Evolutionary conservation across 2,329 filamentous ascomycete genomes (phyloP), one percentile per base, ranked within the genome.

Genomic region (Davidsoniella neocaledoniae): DNA sequence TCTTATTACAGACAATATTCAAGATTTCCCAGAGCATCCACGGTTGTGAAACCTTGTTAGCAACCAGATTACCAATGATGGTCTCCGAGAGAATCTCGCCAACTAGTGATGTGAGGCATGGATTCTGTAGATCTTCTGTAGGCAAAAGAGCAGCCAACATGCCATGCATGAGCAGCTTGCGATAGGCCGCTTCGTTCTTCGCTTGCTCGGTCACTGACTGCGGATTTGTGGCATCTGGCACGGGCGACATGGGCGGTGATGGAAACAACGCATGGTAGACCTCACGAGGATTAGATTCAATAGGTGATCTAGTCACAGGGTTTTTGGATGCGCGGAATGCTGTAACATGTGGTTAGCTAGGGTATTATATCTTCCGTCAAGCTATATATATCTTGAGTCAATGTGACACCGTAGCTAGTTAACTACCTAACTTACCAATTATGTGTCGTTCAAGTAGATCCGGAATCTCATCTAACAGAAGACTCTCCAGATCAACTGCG

Each of bases 101-200:
- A 54, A 95, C 82, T 54, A 98, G 70, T 36, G 85, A 75, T 51
- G 84, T 82, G 58, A 96, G 70, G 62, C 86, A 94, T 49, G 77
- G 77, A 62, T 94, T 96, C 59, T 90, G 79, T 38, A 96, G 70
- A 62, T 96, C 90, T 59, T 96, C 90, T 14, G 87, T 91, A 8
- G 91, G 91, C 17, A 98, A 72, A 14, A 98, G 73, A 48, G 94
- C 72, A 21, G 86, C 81, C 54, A 98, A 69, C 37, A 87, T 72
- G 26, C 82, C 85, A 60, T 88, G 80, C 14, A 88, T 81, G n/a
- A 96, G 71, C 51, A 96, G 69, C 60, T 94, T 86, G 57, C 90
- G 83, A 69, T 95, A 96, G 43, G 77, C 72, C 23, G 73, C 72
- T 67, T 96, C 91, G 59, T 87, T 90, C 54, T 82, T 75, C 51